A percentile compares a stretch with the other conserved stretches of the same genome.
Conservation (phyloP, 1,284 basidiomycete species). For the Apiotrichum brassicae region DNA sequence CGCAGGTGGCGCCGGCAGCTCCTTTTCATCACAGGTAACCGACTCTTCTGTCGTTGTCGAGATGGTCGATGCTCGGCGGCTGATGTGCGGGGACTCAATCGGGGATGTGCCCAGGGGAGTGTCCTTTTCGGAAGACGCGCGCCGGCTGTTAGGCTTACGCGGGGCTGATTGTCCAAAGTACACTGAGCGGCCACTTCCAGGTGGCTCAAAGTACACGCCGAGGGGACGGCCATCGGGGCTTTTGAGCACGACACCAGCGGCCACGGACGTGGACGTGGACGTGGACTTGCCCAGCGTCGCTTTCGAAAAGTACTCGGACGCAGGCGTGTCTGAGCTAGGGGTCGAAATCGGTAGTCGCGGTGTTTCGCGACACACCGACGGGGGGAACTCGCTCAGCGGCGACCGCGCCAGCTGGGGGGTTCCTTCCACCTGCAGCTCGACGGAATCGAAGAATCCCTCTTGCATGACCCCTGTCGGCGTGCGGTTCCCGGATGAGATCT, state of each 20-base stretch:
- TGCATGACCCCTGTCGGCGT: conserved; percentile 21
- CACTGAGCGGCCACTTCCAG: conserved; percentile 19
- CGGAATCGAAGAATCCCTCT: conserved; percentile 37
- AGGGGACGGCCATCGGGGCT: conserved; percentile 86
- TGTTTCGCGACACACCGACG: conserved; percentile 19
- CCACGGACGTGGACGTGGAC: conserved; percentile 69
- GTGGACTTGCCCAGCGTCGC: conserved; percentile 56
- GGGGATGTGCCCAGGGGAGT: conserved; percentile 10
- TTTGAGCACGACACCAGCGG: conserved; percentile 83
- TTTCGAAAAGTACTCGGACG: conserved; percentile 81
- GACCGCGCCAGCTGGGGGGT: conserved; percentile 25
- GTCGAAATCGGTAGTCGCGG: conserved; percentile 3
- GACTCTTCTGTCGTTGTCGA: conserved; percentile 16
- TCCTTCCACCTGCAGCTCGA: conserved; percentile 8
- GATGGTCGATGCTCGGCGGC: conserved; percentile 23
- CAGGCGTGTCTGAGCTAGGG: conserved; percentile 52
- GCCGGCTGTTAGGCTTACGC: conserved; percentile 18
- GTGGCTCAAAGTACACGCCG: conserved; percentile 91
- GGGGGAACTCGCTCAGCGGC: conserved; percentile 31
- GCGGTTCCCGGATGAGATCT: conserved; percentile 25
- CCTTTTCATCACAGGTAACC: neutral
- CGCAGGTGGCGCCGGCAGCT: neutral
- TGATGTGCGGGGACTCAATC: conserved; percentile 15
- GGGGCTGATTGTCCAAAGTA: neutral
- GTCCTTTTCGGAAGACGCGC: conserved; percentile 18